Base-by-base conservation (phyloP, 2,329 filamentous ascomycete genomes). In the Colletotrichum endophyticum region DNA sequence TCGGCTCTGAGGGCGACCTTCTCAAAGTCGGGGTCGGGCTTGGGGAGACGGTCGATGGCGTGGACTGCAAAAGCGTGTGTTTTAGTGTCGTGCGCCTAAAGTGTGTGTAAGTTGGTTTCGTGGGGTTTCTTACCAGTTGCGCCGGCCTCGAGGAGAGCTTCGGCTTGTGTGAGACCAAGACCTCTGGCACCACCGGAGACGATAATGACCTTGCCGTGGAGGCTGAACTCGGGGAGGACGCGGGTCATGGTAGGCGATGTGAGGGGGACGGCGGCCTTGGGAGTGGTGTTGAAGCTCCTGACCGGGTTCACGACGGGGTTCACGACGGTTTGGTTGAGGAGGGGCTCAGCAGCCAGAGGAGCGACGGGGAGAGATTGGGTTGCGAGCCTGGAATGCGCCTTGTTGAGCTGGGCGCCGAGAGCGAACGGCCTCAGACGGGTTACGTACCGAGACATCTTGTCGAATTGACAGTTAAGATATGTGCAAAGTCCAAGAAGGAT, bases 151-250 rank as follows among this genome's bases (percentile, higher is more conserved):
- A 96, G 87, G 63, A 97, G 87, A 8, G 94, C 95, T 82, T 96
- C 94, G 57, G 94, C 91, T 83, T 96, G 94, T 27, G 94, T 93
- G 56, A 98, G 88, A 56, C 95, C 95, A 12, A 98, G 88, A 4
- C 95, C 95, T 76, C 94, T 91, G 9, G 92, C 95, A 73, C 91
- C 95, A 64, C 95, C 95, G 3, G 94, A 94, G 25, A 98, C 94
- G 61, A 96, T 85, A 70, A 96, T 89, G 19, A 96, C 93, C 84
- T 94, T 95, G 85, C 92, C 91, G 78, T 91, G 89, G 78, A 98
- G 89, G 81, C 90, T 93, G 87, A 97, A 97, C 82, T 97, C 95
- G 61, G 94, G 92, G 67, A 96, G 84, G 15, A 84, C 77, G 34
- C 82, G 70, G 8, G 70, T 36, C 70, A 64, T 44, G 27, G 71